Evolutionary conservation across 306 rosid species (phyloP).

Genomic region (Cucurbita pepo): DNA sequence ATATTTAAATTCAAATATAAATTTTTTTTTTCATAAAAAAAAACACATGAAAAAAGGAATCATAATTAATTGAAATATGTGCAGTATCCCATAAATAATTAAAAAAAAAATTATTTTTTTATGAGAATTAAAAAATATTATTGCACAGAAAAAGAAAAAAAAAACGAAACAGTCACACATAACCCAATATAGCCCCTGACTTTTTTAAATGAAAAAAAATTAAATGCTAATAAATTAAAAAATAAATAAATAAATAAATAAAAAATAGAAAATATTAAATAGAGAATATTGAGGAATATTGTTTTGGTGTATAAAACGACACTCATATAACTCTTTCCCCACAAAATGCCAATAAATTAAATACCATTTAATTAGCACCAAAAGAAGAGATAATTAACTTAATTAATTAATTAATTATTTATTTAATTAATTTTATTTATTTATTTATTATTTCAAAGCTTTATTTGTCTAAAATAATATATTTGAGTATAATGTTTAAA

Average conservation of each 20-base stretch:
- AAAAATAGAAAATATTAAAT: neutral
- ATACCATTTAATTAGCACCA: neutral
- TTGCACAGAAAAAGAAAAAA: neutral
- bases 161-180: neutral
- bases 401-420: no score
- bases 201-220: no score
- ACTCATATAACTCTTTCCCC: neutral
- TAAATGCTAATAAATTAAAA: neutral
- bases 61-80: neutral
- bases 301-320: slow-evolving; percentile 1
- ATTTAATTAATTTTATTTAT: neutral
- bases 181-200: neutral
- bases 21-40: no score
- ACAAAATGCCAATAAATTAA: neutral
- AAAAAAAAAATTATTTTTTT: neutral
- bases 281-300: neutral
- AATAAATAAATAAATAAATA: neutral
- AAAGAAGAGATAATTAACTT: neutral
- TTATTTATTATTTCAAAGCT: neutral
- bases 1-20: neutral
- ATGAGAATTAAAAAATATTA: no score
- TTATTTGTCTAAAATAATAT: neutral
- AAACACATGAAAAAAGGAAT: neutral
- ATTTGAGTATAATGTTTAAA: neutral
- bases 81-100: neutral